Evolutionary conservation across 768 basidiomycete species (phyloP).

Genomic region (Tylopilus vinaceipallidus): DNA sequence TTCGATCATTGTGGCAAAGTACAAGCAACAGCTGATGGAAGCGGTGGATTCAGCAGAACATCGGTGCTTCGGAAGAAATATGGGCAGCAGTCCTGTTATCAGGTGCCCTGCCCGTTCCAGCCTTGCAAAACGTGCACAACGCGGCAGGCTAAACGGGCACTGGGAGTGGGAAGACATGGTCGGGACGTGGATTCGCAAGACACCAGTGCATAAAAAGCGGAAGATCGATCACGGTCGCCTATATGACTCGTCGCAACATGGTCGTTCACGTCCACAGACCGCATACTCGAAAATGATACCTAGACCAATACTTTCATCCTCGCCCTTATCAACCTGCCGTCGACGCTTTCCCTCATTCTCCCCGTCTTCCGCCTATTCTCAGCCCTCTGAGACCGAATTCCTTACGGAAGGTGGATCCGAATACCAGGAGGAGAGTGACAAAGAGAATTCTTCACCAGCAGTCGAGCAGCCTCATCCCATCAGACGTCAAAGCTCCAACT

Average conservation of each 20-base stretch:
- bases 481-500: constrained; percentile 29
- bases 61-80: constrained; percentile 39
- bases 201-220: constrained; percentile 31
- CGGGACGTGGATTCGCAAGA: constrained; percentile 43
- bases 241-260: neutral
- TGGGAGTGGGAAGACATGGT: constrained; percentile 52
- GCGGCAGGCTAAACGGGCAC: constrained; percentile 25
- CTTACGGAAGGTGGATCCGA: constrained; percentile 22
- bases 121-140: constrained; percentile 5
- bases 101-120: constrained; percentile 6
- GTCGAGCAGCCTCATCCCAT: constrained; percentile 8
- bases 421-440: constrained; percentile 20
- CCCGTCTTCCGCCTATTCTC: constrained; percentile 9
- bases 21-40: constrained; percentile 43
- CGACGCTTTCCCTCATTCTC: constrained; percentile 7
- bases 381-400: constrained; percentile 12
- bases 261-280: neutral
- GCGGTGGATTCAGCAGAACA: constrained; percentile 51
- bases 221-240: constrained; percentile 7
- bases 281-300: neutral
- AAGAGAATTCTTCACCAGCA: constrained; percentile 18
- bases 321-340: neutral
- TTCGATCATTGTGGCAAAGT: constrained; percentile 28
- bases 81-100: constrained; percentile 15
- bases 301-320: neutral